Conservation (phyloP, 441 rosid species). For the Iberis amara region DNA sequence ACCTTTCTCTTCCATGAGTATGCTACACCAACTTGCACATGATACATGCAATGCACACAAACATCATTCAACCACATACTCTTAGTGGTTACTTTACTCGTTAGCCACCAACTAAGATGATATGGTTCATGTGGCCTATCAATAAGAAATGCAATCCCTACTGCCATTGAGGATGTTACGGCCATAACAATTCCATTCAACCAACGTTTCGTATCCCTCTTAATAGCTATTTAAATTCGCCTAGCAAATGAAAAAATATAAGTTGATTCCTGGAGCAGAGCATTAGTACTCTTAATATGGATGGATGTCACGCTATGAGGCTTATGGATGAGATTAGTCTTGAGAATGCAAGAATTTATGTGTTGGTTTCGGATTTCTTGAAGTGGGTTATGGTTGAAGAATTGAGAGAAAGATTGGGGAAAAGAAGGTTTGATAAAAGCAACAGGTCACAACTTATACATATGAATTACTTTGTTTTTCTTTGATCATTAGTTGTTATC, state of each 20-base stretch:
- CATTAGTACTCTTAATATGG: constrained; percentile 55
- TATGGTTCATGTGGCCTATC: no score
- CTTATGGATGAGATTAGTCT: constrained; percentile 45
- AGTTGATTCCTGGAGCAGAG: constrained; percentile 42
- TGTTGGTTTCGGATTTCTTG: constrained; percentile 56
- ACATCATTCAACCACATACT: no score
- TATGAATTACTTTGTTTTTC: constrained; percentile 1
- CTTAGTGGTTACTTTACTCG: no score
- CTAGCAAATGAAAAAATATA: constrained; percentile 24
- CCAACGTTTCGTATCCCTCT: no score
- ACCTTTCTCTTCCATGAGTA: no score
- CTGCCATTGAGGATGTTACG: no score
- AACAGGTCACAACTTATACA: constrained; percentile 45
- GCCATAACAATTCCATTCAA: no score
- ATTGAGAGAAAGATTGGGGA: constrained; percentile 44
- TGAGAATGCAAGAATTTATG: constrained; percentile 35
- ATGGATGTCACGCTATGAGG: constrained; percentile 41
- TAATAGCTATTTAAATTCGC: no score
- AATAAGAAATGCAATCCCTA: no score
- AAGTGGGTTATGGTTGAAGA: constrained; percentile 54
- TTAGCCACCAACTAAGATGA: no score
- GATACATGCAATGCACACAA: no score
- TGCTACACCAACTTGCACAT: no score
- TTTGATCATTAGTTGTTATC: background rate
- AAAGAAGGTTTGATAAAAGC: constrained; percentile 47